Conservation (phyloP, 495 filamentous ascomycete species). For the Penicillium cinerascens region DNA sequence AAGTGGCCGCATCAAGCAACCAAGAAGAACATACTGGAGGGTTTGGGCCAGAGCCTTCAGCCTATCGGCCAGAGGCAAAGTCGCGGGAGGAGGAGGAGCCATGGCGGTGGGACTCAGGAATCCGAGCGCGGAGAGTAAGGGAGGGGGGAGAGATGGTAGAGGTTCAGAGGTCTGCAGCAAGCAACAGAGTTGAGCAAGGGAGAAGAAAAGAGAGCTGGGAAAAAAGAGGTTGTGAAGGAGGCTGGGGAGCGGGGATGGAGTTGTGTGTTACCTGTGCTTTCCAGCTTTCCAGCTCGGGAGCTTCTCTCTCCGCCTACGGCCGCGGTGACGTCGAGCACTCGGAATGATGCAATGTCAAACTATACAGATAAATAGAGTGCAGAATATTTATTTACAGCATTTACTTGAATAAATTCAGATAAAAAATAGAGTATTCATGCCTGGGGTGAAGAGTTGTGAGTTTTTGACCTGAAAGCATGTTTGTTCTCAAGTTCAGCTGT, state of each 20-base stretch:
- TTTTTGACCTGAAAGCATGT: neutral
- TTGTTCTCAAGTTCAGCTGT: neutral
- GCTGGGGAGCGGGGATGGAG: slow-evolving; percentile 27
- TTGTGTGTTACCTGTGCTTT: slow-evolving; percentile 26
- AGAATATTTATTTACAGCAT: neutral
- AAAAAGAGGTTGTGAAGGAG: slow-evolving; percentile 18
- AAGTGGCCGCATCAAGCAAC: slow-evolving; percentile 17
- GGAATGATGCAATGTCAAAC: slow-evolving; percentile 18
- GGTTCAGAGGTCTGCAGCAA: neutral
- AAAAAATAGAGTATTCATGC: neutral
- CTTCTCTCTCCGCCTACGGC: slow-evolving; percentile 20
- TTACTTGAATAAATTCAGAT: neutral
- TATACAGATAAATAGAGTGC: neutral
- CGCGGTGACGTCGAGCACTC: slow-evolving; percentile 21
- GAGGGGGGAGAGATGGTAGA: slow-evolving; percentile 1
- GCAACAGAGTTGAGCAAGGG: neutral
- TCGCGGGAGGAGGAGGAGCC: slow-evolving; percentile 75
- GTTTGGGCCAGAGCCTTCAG: slow-evolving; percentile 76
- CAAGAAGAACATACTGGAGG: slow-evolving; percentile 65
- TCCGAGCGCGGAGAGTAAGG: slow-evolving; percentile 3
- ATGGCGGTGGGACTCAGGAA: slow-evolving; percentile 40
- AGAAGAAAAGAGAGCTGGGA: neutral
- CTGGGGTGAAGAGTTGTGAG: neutral
- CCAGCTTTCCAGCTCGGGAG: slow-evolving; percentile 13
- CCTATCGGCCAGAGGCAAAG: slow-evolving; percentile 68